phyloP scores from a whole-genome alignment of 371 early-diverging fungal species.

The Pancytospora epiphaga region DNA sequence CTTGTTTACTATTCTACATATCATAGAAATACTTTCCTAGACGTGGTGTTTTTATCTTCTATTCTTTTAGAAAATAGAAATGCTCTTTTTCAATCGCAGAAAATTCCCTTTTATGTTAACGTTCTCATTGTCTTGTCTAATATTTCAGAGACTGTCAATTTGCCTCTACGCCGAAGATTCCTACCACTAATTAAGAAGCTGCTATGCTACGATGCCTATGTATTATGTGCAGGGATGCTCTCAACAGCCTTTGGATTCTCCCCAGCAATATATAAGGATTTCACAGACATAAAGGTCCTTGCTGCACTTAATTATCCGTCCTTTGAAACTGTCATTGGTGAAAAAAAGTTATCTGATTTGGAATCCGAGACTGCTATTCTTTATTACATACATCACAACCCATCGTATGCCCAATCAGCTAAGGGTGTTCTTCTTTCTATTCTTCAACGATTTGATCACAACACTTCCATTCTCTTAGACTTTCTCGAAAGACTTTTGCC shows the following conservation, averaged over 20 bases:
- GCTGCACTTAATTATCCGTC: no score
- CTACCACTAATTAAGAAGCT: slow-evolving; percentile 19
- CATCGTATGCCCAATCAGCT: no score
- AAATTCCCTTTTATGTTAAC: slow-evolving; percentile 22
- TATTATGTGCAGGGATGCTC: slow-evolving; percentile 27
- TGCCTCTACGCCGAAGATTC: not conserved
- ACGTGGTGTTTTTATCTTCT: not conserved
- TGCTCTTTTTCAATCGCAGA: not conserved
- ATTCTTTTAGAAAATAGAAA: not conserved
- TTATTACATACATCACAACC: no score
- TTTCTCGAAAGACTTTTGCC: not conserved
- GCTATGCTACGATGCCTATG: slow-evolving; percentile 20
- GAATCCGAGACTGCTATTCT: no score
- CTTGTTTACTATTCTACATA: not conserved
- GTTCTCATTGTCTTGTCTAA: slow-evolving; percentile 20
- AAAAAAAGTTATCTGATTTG: no score
- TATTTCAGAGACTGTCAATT: not conserved
- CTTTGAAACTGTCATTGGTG: no score
- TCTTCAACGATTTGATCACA: not conserved
- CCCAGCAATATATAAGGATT: no score
- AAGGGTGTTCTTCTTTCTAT: no score
- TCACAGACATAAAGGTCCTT: no score
- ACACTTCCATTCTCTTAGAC: not conserved
- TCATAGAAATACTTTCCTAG: not conserved
- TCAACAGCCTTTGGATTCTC: no score